These are phyloP conservation scores for Boletus subluridellus DNA, from an alignment of 1,284 basidiomycete genomes.

Conservation along the genomic window DNA sequence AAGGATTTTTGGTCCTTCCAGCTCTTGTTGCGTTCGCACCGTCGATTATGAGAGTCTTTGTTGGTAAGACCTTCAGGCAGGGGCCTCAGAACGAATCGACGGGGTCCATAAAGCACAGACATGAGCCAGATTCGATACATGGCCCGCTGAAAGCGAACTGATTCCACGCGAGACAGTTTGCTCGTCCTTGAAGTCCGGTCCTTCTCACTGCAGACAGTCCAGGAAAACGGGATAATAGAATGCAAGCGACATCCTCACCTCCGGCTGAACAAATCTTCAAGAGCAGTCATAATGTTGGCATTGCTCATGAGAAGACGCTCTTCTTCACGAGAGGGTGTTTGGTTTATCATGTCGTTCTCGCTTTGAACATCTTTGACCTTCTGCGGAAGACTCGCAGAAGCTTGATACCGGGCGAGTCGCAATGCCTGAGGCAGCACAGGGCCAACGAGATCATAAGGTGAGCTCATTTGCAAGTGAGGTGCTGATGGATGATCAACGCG, in stretches of 20 bases:
- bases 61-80: no score
- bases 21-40: neutral
- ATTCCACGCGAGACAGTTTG: neutral
- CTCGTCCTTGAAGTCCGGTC: neutral
- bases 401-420: neutral
- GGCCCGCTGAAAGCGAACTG: neutral
- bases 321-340: slow-evolving; percentile 22
- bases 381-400: neutral
- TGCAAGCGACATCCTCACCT: neutral
- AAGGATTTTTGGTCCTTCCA: neutral
- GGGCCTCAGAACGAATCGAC: neutral
- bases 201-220: neutral
- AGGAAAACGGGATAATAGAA: no score
- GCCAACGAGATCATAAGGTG: neutral
- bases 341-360: slow-evolving; percentile 9
- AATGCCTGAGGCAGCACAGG: neutral
- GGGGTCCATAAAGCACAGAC: neutral
- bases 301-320: neutral
- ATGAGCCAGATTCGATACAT: neutral
- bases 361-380: neutral
- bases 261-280: neutral
- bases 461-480: neutral
- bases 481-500: neutral
- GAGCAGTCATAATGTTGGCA: neutral
- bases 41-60: neutral